A percentile compares a stretch with the other conserved stretches of the same genome.
Conservation (phyloP, 2,329 filamentous ascomycete genomes). For the Macrophomina pseudophaseolina region DNA sequence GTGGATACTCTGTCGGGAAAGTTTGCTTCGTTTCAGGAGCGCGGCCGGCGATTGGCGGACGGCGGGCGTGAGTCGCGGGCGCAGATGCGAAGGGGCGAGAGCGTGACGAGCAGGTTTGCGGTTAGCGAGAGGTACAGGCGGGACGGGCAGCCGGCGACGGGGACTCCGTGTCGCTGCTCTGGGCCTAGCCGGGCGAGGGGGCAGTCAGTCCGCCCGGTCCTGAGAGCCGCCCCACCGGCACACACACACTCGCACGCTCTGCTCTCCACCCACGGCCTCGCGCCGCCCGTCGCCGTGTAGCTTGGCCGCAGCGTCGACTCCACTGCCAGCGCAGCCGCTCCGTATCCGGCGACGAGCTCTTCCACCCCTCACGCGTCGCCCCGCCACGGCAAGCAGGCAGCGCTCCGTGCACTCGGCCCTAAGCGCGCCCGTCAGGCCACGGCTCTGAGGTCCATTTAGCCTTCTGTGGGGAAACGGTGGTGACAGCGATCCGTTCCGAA, state of each 20-base stretch:
- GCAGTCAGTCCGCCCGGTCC: not conserved
- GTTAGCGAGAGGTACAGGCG: not conserved
- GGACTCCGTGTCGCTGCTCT: slow-evolving; percentile 3
- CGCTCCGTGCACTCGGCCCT: not conserved
- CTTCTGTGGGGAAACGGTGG: slow-evolving; percentile 1
- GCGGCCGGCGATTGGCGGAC: slow-evolving; percentile 4
- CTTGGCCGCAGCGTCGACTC: not conserved
- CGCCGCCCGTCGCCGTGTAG: not conserved
- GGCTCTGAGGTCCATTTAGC: slow-evolving; percentile 19
- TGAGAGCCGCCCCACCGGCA: slow-evolving; percentile 8
- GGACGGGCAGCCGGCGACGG: not conserved
- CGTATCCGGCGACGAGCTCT: slow-evolving; percentile 6
- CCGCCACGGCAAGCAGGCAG: not conserved
- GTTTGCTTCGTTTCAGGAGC: not conserved
- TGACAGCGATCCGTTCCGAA: slow-evolving; percentile 7
- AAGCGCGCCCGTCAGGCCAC: not conserved
- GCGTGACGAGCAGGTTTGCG: not conserved
- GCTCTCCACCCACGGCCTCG: not conserved
- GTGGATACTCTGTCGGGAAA: not conserved
- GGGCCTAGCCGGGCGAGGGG: slow-evolving; percentile 6
- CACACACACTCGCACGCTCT: not conserved
- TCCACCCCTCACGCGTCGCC: not conserved
- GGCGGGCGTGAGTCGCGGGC: not conserved
- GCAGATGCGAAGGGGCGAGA: not conserved
- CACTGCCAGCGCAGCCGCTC: not conserved